Conservation (phyloP, 2,329 filamentous ascomycete species). For the Exserohilum rostratum region DNA sequence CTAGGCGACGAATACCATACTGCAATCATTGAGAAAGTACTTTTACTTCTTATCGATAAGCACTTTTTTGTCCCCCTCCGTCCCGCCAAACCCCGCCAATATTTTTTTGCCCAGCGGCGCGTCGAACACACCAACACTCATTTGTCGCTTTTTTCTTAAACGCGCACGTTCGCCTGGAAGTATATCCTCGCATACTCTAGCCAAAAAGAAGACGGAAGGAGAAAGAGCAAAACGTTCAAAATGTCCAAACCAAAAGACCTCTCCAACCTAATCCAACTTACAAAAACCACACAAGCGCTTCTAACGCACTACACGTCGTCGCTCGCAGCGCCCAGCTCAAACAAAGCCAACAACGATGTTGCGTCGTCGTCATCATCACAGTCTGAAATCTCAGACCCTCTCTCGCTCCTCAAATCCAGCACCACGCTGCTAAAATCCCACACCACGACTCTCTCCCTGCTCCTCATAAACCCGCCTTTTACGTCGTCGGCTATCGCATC, state of each 20-base stretch:
- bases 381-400: slow-evolving; percentile 50
- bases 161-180: background rate
- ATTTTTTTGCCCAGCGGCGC: background rate
- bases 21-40: too few species aligned
- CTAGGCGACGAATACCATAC: too few species aligned
- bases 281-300: slow-evolving; percentile 45
- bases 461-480: slow-evolving; percentile 86
- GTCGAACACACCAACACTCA: background rate
- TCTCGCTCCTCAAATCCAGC: slow-evolving; percentile 74
- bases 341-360: background rate
- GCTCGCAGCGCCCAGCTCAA: slow-evolving; percentile 28
- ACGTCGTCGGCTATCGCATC: slow-evolving; percentile 75
- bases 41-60: background rate
- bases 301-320: slow-evolving; percentile 46
- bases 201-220: background rate
- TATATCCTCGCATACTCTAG: too few species aligned
- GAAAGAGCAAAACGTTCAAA: background rate
- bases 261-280: slow-evolving; percentile 40
- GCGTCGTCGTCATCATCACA: slow-evolving; percentile 11
- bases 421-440: slow-evolving; percentile 79
- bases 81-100: background rate
- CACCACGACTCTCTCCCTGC: slow-evolving; percentile 82
- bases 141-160: background rate
- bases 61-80: background rate
- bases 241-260: slow-evolving; percentile 38